phyloP scores from a whole-genome alignment of 805 yeast genomes.

The Pichia ethanolica region DNA sequence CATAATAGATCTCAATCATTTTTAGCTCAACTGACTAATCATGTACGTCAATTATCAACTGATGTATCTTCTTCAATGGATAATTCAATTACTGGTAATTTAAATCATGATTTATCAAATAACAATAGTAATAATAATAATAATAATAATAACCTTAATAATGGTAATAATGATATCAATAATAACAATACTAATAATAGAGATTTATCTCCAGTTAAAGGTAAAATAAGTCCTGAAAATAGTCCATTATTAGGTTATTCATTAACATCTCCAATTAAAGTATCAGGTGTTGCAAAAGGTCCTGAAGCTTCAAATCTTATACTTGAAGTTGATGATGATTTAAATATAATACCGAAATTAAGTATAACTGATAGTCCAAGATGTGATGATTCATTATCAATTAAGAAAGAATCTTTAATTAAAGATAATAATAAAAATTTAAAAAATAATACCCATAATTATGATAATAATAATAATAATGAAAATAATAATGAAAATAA shows the following conservation, averaged over 20 bases:
- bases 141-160: neutral
- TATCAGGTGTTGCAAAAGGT: slow-evolving; percentile 5
- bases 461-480: neutral
- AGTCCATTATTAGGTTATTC: neutral
- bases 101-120: no score
- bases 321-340: slow-evolving; percentile 1
- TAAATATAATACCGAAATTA: neutral
- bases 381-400: neutral
- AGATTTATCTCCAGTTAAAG: neutral
- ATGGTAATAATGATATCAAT: neutral
- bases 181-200: neutral
- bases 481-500: no score
- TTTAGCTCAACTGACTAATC: neutral
- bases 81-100: no score
- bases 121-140: neutral
- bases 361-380: neutral
- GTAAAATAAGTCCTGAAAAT: slow-evolving; percentile 5
- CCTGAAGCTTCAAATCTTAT: neutral
- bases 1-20: slow-evolving; percentile 1
- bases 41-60: neutral
- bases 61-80: neutral
- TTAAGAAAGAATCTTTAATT: neutral
- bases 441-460: neutral
- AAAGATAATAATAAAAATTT: neutral
- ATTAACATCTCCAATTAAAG: slow-evolving; percentile 4